Conservation (phyloP, 192 early-diverging fungal genomes). For the Entophlyctis luteolus region DNA sequence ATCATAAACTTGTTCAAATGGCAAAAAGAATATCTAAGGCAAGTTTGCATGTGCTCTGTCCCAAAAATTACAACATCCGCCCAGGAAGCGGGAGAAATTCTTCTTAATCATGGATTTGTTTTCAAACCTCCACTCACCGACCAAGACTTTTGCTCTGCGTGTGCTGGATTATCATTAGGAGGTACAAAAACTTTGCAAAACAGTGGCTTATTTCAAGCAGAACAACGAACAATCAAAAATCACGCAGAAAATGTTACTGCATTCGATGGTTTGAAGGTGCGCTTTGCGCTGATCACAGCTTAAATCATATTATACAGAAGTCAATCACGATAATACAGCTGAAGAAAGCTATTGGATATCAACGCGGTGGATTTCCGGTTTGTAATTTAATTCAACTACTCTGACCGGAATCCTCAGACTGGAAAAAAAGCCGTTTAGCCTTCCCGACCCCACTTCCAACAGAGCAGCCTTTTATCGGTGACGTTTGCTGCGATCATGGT, state of each 20-base stretch:
- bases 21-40: conserved; percentile 8
- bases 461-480: neutral
- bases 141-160: neutral
- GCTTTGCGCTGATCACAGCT: neutral
- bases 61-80: too few relatives aligned
- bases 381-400: neutral
- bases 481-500: conserved; percentile 12
- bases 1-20: neutral
- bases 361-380: neutral
- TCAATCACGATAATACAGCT: neutral
- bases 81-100: conserved; percentile 9
- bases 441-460: conserved; percentile 3
- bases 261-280: conserved; percentile 1
- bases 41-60: neutral
- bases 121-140: conserved; percentile 8
- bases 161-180: neutral
- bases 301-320: neutral
- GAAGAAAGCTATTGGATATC: conserved; percentile 1
- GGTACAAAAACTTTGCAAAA: too few relatives aligned
- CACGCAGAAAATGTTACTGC: neutral
- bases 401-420: neutral
- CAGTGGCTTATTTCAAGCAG: too few relatives aligned
- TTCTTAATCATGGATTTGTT: neutral
- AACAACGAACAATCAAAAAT: too few relatives aligned
- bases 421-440: neutral